These are phyloP conservation scores for Sinapis alba DNA, from an alignment of 441 rosid species.

Conservation along the genomic window DNA sequence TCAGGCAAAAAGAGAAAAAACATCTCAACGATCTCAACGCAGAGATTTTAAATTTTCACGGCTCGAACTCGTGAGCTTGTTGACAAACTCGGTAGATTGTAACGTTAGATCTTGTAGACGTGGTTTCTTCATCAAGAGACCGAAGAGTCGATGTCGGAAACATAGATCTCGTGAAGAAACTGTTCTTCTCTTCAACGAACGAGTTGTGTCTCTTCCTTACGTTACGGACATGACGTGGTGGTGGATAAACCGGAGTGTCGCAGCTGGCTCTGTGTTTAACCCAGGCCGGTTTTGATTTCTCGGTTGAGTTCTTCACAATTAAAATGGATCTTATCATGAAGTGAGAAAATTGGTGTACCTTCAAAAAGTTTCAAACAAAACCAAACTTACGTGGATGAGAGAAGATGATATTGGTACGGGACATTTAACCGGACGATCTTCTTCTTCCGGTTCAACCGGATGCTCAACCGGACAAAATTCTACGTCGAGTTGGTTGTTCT, in stretches of 20 bases:
- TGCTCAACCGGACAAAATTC: conserved; percentile 90
- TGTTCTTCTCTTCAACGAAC: conserved; percentile 51
- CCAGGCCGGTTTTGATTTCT: conserved; percentile 46
- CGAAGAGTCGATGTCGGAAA: conserved; percentile 27
- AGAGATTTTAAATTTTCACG: background rate
- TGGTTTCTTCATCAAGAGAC: conserved; percentile 17
- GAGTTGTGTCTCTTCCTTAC: conserved; percentile 83
- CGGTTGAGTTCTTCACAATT: conserved; percentile 39
- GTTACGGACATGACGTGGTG: conserved; percentile 50
- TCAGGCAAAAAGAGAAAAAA: background rate
- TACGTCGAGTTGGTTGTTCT: conserved; percentile 43
- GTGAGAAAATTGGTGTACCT: background rate
- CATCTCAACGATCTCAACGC: background rate
- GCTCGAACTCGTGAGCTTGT: conserved; percentile 1
- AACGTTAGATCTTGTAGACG: background rate
- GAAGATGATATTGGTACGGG: conserved; percentile 78
- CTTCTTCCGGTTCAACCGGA: conserved; percentile 83
- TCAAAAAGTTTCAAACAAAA: background rate
- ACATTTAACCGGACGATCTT: conserved; percentile 89
- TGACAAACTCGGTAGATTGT: background rate
- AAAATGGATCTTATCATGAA: background rate
- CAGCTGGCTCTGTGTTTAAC: conserved; percentile 33
- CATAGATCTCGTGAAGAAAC: conserved; percentile 46
- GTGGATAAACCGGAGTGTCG: conserved; percentile 39
- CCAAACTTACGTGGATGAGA: conserved; percentile 54